Evolutionary conservation across 148 eudicot species (phyloP).

Genomic region (Bassia scoparia): DNA sequence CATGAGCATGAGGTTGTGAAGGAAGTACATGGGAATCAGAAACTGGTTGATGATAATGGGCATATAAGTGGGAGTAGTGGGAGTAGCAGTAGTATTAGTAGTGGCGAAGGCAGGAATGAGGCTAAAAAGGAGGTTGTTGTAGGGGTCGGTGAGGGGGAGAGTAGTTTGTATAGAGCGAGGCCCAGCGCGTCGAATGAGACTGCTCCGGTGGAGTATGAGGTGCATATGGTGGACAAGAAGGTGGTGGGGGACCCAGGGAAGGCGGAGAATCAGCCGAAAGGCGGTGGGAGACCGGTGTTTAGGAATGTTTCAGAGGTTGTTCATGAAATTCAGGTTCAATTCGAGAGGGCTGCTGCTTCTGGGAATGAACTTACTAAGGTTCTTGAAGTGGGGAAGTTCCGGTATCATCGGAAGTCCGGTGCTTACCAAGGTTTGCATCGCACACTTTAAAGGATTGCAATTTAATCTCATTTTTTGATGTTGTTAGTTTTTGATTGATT

Average conservation of each 20-base stretch:
- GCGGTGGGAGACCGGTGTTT: conserved; percentile 35
- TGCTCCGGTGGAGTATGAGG: conserved; percentile 69
- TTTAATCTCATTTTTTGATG: not conserved
- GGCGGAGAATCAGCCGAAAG: conserved; percentile 37
- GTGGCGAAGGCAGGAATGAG: conserved; percentile 1
- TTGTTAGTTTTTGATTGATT: not conserved
- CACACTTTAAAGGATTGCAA: not conserved
- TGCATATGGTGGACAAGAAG: conserved; percentile 85
- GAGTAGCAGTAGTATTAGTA: conserved; percentile 19
- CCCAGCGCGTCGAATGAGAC: conserved; percentile 39
- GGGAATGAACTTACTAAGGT: conserved; percentile 69
- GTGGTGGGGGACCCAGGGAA: conserved; percentile 55
- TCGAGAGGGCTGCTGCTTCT: conserved; percentile 70
- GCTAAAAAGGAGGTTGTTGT: conserved; percentile 31
- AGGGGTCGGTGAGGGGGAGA: conserved; percentile 27
- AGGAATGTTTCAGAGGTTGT: conserved; percentile 59
- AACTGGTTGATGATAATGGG: conserved; percentile 41
- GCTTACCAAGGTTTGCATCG: conserved; percentile 56
- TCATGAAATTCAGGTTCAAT: conserved; percentile 76
- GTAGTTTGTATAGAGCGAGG: conserved; percentile 25
- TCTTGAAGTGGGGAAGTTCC: conserved; percentile 74
- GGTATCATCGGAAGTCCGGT: conserved; percentile 55
- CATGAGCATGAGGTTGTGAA: conserved; percentile 74
- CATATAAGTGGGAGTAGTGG: conserved; percentile 5
- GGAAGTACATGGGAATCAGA: conserved; percentile 62